Evolutionary conservation across 495 filamentous ascomycete species (phyloP).

Genomic region (Coniosporium apollinis): DNA sequence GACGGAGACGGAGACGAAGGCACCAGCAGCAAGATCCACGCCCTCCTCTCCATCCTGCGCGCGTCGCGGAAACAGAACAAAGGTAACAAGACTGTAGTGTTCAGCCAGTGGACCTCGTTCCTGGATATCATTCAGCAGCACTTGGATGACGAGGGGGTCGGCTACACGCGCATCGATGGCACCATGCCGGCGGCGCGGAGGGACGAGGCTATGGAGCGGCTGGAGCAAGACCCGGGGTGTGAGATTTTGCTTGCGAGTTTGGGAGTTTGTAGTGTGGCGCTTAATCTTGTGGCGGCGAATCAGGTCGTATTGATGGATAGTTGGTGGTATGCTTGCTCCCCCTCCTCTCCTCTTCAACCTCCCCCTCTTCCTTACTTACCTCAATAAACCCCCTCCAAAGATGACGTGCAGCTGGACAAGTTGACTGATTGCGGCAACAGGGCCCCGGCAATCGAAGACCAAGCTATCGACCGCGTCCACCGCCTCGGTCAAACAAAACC

Average conservation of each 20-base stretch:
- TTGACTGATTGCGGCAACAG: too few species aligned
- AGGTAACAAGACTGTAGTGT: conserved; percentile 68
- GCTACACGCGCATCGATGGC: conserved; percentile 66
- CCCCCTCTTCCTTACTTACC: too few species aligned
- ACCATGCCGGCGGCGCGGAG: conserved; percentile 52
- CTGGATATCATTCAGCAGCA: conserved; percentile 61
- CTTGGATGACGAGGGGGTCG: conserved; percentile 42
- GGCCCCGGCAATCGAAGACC: conserved; percentile 86
- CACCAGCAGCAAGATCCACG: conserved; percentile 71
- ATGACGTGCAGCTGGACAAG: too few species aligned
- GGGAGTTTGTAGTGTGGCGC: conserved; percentile 67
- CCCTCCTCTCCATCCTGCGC: conserved; percentile 59
- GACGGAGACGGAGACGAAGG: conserved; percentile 44
- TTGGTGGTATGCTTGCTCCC: too few species aligned
- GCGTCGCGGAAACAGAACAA: conserved; percentile 43
- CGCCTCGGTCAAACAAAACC: conserved; percentile 67
- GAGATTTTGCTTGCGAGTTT: conserved; percentile 72
- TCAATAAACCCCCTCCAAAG: too few species aligned
- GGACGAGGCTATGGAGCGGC: conserved; percentile 48
- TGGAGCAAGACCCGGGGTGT: conserved; percentile 51
- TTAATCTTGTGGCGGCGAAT: conserved; percentile 80
- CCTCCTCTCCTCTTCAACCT: too few species aligned
- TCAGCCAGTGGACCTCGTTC: conserved; percentile 90
- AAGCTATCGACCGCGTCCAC: conserved; percentile 83
- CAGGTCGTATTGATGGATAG: conserved; percentile 72